Percentiles rank a stretch among this genome's conserved stretches.
Conservation (phyloP, 2,329 filamentous ascomycete genomes). For the Phialemonium atrogriseum region DNA sequence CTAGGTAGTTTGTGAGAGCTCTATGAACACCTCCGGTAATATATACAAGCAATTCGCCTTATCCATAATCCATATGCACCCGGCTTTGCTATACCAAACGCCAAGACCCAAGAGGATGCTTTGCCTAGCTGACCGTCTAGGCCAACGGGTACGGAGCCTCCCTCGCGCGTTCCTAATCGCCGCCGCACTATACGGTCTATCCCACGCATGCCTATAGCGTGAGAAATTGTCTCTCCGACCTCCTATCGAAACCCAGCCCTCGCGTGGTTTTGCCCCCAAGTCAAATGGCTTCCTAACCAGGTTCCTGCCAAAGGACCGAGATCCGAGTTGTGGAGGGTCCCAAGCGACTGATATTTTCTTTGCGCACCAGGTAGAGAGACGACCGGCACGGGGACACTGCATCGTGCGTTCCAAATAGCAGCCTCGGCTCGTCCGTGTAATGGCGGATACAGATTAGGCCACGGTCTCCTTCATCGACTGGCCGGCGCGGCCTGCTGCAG, state of each 20-base stretch:
- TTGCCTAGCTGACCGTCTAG: constrained; percentile 11
- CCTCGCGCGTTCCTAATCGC: neutral
- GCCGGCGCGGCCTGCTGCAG: constrained; percentile 12
- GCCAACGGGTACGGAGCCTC: constrained; percentile 7
- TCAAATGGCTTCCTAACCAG: constrained; percentile 4
- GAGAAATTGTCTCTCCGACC: too few relatives aligned
- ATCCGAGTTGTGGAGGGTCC: constrained; percentile 7
- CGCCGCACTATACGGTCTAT: too few relatives aligned
- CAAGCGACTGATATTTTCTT: constrained; percentile 11
- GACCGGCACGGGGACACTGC: constrained; percentile 1
- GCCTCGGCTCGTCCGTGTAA: constrained; percentile 4
- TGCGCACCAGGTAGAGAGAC: constrained; percentile 8
- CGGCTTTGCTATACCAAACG: too few relatives aligned
- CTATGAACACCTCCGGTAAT: too few relatives aligned
- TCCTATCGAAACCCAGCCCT: constrained; percentile 9
- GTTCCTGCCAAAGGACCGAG: constrained; percentile 4
- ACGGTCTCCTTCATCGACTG: constrained; percentile 30
- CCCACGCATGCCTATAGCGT: too few relatives aligned
- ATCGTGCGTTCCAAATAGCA: too few relatives aligned
- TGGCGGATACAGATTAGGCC: constrained; percentile 5
- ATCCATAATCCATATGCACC: too few relatives aligned
- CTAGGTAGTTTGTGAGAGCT: too few relatives aligned
- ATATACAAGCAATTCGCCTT: too few relatives aligned
- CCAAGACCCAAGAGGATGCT: constrained; percentile 1
- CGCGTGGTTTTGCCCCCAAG: constrained; percentile 5